Base-by-base conservation (phyloP, 768 basidiomycete species). In the Tylopilus sp. region DNA sequence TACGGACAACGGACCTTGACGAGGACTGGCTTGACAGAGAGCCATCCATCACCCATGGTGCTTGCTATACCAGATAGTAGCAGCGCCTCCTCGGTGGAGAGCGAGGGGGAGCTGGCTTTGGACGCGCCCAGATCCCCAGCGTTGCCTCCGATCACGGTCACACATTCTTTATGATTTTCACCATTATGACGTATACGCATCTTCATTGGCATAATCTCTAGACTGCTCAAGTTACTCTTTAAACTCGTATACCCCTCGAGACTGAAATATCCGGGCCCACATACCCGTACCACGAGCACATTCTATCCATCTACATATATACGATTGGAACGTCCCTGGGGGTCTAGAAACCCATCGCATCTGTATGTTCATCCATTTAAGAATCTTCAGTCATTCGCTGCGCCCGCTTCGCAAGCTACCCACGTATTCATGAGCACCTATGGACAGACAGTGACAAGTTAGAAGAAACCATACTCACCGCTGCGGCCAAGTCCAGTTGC, bases 401-500 rank as follows among this genome's bases (percentile, higher is more conserved):
- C 1, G 89, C 88, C 22, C 90, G 83, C 66, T 76, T 88, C 20
- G 88, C 88, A 49, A 91, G 69, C 89, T 91, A 40, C n/a, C 40
- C 51, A 39, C 47, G 21, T 22, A 50, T 48, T 15, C 40, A 42
- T 57, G 26, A 53, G 45, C 20, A 41, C n/a, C n/a, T n/a, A n/a
- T n/a, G n/a, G n/a, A n/a, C 9, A 1, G 20, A 17, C 10, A 11
- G 33, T 23, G 30, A 1, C 18, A 39, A 36, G 12, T 38, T 23
- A n/a, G n/a, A n/a, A n/a, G 42, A 7, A 44, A 48, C 28, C 15
- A n/a, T 49, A 52, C 87, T 75, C 59, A 94, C 88, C 44, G 81
- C 86, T 56, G 91, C 90, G 51, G 92, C 89, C 55, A 94, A 71
- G 70, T 92, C 92, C 70, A 90, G 56, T 61, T 92, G 90, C 15